Evolutionary conservation across 768 basidiomycete species (phyloP).

Genomic region (Podaxis rugospora): DNA sequence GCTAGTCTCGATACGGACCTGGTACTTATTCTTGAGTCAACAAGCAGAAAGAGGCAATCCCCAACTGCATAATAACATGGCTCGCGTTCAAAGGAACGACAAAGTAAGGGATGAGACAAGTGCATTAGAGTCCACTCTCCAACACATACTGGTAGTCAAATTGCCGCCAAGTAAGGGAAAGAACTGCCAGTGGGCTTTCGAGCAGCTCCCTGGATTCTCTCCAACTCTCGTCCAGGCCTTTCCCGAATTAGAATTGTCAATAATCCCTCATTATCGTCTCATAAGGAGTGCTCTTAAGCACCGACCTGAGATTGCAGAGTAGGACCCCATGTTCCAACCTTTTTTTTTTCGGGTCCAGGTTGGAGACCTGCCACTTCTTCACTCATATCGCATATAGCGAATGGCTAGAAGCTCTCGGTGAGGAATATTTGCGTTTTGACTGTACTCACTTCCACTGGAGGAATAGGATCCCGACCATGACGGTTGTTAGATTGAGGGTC

Average conservation of each 20-base stretch:
- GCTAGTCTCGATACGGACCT: neutral
- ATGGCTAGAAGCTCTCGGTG: conserved; percentile 5
- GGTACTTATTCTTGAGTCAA: neutral
- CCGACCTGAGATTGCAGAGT: neutral
- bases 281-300: neutral
- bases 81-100: no score
- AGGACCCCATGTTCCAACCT: neutral
- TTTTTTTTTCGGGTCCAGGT: neutral
- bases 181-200: no score
- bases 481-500: conserved; percentile 13
- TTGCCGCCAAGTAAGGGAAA: no score
- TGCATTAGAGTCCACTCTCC: no score
- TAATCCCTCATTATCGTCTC: neutral
- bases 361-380: conserved; percentile 11
- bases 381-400: conserved; percentile 16
- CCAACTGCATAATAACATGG: neutral
- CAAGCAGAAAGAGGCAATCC: neutral
- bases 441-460: conserved; percentile 18
- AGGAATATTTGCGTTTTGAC: conserved; percentile 7
- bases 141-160: no score
- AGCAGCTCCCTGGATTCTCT: no score
- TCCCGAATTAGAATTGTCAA: no score
- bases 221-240: no score
- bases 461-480: conserved; percentile 14
- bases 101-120: no score